Conservation (phyloP, 2,329 filamentous ascomycete species). For the Colletotrichum spaethianum region DNA sequence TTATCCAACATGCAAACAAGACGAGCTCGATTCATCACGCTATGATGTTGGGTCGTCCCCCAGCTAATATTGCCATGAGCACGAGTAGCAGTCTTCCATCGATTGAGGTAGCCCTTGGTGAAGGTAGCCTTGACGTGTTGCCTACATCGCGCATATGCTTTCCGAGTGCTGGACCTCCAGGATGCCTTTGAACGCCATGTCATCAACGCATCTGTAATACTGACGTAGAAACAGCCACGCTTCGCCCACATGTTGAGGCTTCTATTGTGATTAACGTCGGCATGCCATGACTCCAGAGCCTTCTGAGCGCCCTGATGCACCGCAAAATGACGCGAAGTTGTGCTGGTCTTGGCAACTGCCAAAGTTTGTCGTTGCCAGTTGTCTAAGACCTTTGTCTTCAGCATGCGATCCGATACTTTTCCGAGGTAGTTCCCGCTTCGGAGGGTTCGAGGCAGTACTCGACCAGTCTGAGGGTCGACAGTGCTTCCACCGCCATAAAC, state of each 20-base stretch:
- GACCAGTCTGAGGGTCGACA: background rate
- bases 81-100: constrained; percentile 33
- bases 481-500: background rate
- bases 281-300: constrained; percentile 23
- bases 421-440: background rate
- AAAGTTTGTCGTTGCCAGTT: constrained; percentile 26
- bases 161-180: constrained; percentile 36
- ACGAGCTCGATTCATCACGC: background rate
- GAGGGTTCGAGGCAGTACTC: background rate
- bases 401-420: constrained; percentile 24
- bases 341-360: constrained; percentile 1
- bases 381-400: constrained; percentile 26
- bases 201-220: constrained; percentile 11
- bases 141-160: constrained; percentile 35
- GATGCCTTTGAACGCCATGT: constrained; percentile 21
- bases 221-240: constrained; percentile 29
- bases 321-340: constrained; percentile 18
- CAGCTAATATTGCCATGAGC: constrained; percentile 23
- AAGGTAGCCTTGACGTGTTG: constrained; percentile 34
- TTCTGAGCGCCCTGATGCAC: constrained; percentile 15
- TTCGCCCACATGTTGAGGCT: constrained; percentile 24
- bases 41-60: constrained; percentile 17
- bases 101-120: constrained; percentile 26
- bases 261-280: background rate
- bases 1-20: constrained; percentile 8